Base-by-base conservation (phyloP, 768 basidiomycete genomes). In the Collybia sordida region DNA sequence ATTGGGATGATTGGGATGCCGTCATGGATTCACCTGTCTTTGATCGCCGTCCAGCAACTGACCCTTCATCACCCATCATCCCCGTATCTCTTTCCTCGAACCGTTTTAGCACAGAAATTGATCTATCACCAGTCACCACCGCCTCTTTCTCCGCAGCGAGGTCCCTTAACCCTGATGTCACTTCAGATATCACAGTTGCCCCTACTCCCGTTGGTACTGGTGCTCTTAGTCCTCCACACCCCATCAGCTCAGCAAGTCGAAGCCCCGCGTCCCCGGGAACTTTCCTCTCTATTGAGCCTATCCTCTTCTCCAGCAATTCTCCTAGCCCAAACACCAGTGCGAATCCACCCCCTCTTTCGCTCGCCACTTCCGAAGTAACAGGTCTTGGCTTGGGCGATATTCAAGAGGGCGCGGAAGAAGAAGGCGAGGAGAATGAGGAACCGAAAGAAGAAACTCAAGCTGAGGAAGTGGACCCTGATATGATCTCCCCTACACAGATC, bases 371-470 rank as follows among this genome's bases (percentile, higher is more conserved):
- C 17, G 64, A 62, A 27, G 45, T 42, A n/a, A 35, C 31, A 4
- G 54, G 54, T 3, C 45, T 55, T 27, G 72, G 72, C 0, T 64
- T 85, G n/a, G 81, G 79, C 42, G 80, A 83, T 57, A 85, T 85
- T 27, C 75, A 78, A 7, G 83, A 85, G 59, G 80, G 79, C n/a
- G 78, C 77, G 23, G 83, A 84, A 34, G 66, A 58, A 14, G 56
- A 59, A 11, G 58, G 28, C 56, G 15, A 54, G 39, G 24, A 57
- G 28, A 4, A 39, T 38, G 36, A 52, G 47, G 34, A 54, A 28
- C 39, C 44, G 35, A 31, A 24, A 41, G 47, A 3, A 41, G 44
- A 35, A 49, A 28, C 36, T 25, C 50, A 46, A 17, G 36, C 44
- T 11, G 24, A 28, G 11, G 61, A 66, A 5, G 57, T 63, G 37